These are phyloP conservation scores for Sphagnum magellanicum DNA, from an alignment of 228 moss, liverwort and hornwort genomes.

Conservation along the genomic window DNA sequence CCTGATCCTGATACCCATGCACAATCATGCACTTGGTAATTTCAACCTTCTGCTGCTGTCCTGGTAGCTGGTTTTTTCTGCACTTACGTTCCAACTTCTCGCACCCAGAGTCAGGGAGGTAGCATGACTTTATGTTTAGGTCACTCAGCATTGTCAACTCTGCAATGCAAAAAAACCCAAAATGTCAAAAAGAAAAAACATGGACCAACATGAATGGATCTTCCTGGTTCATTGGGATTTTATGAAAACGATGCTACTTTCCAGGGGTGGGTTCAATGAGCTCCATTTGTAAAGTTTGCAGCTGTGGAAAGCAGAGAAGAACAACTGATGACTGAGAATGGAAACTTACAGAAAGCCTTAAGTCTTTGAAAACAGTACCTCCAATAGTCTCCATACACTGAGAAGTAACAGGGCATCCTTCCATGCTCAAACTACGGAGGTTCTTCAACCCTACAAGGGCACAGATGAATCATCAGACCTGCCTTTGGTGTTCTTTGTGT, in stretches of 20 bases:
- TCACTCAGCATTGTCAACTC: slow-evolving; percentile 59
- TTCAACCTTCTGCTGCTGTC: too few relatives aligned
- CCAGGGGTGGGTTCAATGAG: too few relatives aligned
- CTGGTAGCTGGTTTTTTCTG: too few relatives aligned
- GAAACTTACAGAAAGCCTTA: not conserved
- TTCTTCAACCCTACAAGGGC: slow-evolving; percentile 44
- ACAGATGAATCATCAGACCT: too few relatives aligned
- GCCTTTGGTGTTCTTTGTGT: too few relatives aligned
- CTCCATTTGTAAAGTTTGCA: too few relatives aligned
- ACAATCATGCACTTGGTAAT: too few relatives aligned
- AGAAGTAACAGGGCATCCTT: slow-evolving; percentile 76
- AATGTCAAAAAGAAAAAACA: not conserved
- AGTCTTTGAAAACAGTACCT: slow-evolving; percentile 22
- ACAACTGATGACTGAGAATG: too few relatives aligned
- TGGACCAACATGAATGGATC: not conserved
- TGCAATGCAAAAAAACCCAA: slow-evolving; percentile 10
- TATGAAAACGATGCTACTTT: too few relatives aligned
- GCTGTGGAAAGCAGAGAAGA: too few relatives aligned
- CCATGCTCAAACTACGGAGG: slow-evolving; percentile 78
- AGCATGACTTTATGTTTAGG: slow-evolving; percentile 68
- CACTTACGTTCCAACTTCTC: slow-evolving; percentile 64
- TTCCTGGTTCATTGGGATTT: too few relatives aligned
- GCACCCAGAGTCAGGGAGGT: slow-evolving; percentile 58
- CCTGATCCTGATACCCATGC: too few relatives aligned
- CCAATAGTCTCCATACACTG: slow-evolving; percentile 72